phyloP scores from a whole-genome alignment of 768 basidiomycete species.

The Chalciporus pseudorubinellus region DNA sequence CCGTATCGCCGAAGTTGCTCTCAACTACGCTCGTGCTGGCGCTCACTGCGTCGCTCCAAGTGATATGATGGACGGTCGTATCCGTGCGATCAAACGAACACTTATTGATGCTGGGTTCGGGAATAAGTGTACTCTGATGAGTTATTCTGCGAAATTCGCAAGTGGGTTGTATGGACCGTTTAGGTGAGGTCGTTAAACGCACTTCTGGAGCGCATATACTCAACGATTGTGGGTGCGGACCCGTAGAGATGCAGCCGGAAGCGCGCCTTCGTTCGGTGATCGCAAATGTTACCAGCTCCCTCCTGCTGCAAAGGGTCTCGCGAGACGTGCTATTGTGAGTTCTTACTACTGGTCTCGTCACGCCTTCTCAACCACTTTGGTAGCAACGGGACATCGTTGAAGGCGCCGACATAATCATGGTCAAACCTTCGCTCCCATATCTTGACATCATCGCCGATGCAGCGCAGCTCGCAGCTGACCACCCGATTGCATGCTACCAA shows the following conservation, averaged over 20 bases:
- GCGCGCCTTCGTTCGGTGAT: slow-evolving; percentile 91
- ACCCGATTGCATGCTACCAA: slow-evolving; percentile 95
- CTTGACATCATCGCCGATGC: slow-evolving; percentile 95
- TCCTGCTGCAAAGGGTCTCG: slow-evolving; percentile 82
- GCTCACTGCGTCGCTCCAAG: slow-evolving; percentile 98
- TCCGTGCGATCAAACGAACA: slow-evolving; percentile 82
- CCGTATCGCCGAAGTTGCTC: slow-evolving; percentile 90
- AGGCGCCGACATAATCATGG: slow-evolving; percentile 99
- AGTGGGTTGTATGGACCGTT: slow-evolving; percentile 95
- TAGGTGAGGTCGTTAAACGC: slow-evolving; percentile 48
- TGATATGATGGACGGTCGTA: slow-evolving; percentile 99
- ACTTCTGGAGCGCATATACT: background rate
- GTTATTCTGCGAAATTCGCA: slow-evolving; percentile 97
- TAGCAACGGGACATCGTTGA: slow-evolving; percentile 86
- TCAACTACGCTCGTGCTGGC: slow-evolving; percentile 92
- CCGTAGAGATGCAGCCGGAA: slow-evolving; percentile 92
- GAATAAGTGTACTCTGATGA: slow-evolving; percentile 92
- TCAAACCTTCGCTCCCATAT: slow-evolving; percentile 95
- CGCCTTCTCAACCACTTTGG: slow-evolving; percentile 1
- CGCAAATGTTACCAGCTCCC: slow-evolving; percentile 99
- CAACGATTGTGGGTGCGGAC: background rate
- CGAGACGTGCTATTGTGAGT: slow-evolving; percentile 88
- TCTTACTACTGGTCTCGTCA: background rate
- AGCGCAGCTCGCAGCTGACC: slow-evolving; percentile 72
- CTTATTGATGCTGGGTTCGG: slow-evolving; percentile 82